Base-by-base conservation (phyloP, 2,329 filamentous ascomycete species). In the Fusarium agapanthi region DNA sequence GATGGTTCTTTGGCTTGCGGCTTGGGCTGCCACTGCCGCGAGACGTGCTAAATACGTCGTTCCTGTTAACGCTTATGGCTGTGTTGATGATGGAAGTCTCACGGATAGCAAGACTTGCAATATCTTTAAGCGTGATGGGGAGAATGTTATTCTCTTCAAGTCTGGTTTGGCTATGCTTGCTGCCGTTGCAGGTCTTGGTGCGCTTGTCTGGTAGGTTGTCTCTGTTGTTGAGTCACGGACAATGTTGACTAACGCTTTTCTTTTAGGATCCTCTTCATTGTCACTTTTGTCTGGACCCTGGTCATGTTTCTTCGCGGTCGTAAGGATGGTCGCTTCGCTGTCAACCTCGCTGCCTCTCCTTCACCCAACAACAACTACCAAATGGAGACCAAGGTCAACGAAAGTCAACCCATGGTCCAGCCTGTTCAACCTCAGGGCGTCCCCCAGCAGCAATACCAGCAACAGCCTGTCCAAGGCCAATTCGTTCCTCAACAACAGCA, bases 1-100 rank as follows among this genome's bases (percentile, higher is more conserved):
- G 77, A 73, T 84, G 51, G 72, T 87, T 62, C 80, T 87, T 59
- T 87, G 86, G 86, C 82, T 87, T 24, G 80, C 84, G 0, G 80
- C 82, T n/a, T 83, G 79, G 65, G 81, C 81, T 22, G 80, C 84
- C 32, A 80, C 80, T 20, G 85, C 85, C 14, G 80, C 82, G 26
- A 78, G 74, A 57, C 82, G 85, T 35, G 79, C 80, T 38, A 67
- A 67, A 24, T 86, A 84, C 74, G 76, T 69, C 8, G 79, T 81
- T 55, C 68, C 70, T 14, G 75, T 81, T 20, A 56, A 41, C 7
- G 81, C 83, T 6, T 71, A 41, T 15, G 76, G 76, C 6, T 82
- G 80, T 61, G 79, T 75, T 66, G 74, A 79, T 22, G 81, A 86
- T 66, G 84, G 84, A 47, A 83, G 82, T 71, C 28, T 80, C 10